A percentile compares a stretch with the other conserved stretches of the same genome.
phyloP scores from a whole-genome alignment of 208 protist genomes.

The Crithidia sp. region DNA sequence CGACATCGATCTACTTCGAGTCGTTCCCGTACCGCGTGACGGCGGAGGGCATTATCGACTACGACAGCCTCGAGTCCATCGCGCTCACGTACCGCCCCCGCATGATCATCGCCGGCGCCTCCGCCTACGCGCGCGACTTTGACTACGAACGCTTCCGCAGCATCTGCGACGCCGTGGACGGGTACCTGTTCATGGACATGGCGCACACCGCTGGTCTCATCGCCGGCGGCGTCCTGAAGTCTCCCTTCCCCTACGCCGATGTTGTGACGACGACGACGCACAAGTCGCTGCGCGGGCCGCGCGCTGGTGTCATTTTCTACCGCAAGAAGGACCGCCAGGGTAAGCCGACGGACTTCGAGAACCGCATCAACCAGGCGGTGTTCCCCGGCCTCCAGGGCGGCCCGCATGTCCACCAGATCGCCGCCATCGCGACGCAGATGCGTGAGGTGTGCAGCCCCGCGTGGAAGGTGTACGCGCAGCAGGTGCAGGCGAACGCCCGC shows the following conservation, averaged over 20 bases:
- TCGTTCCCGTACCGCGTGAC: constrained; percentile 97
- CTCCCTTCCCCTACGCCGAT: constrained; percentile 97
- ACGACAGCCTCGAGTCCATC: constrained; percentile 90
- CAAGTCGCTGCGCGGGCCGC: constrained; percentile 99
- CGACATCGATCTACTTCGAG: constrained; percentile 98
- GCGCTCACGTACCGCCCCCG: constrained; percentile 95
- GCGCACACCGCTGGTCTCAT: constrained; percentile 97
- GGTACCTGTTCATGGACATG: constrained; percentile 98
- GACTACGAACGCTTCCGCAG: constrained; percentile 95
- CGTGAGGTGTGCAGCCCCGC: constrained; percentile 92
- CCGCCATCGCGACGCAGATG: constrained; percentile 96
- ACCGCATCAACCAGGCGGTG: constrained; percentile 96
- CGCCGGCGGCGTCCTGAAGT: constrained; percentile 77
- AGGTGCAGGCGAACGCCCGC: constrained; percentile 92
- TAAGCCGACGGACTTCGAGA: constrained; percentile 89
- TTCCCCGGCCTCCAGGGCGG: constrained; percentile 99
- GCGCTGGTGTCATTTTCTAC: constrained; percentile 99
- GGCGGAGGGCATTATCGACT: constrained; percentile 96
- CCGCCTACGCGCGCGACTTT: constrained; percentile 97
- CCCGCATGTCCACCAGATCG: constrained; percentile 98
- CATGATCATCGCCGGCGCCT: constrained; percentile 96
- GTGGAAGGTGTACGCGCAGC: constrained; percentile 94
- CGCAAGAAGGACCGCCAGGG: constrained; percentile 84
- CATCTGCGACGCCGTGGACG: constrained; percentile 89
- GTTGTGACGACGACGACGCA: constrained; percentile 99